Base-by-base conservation (phyloP, 192 early-diverging fungal genomes). In the Mortierella claussenii region DNA sequence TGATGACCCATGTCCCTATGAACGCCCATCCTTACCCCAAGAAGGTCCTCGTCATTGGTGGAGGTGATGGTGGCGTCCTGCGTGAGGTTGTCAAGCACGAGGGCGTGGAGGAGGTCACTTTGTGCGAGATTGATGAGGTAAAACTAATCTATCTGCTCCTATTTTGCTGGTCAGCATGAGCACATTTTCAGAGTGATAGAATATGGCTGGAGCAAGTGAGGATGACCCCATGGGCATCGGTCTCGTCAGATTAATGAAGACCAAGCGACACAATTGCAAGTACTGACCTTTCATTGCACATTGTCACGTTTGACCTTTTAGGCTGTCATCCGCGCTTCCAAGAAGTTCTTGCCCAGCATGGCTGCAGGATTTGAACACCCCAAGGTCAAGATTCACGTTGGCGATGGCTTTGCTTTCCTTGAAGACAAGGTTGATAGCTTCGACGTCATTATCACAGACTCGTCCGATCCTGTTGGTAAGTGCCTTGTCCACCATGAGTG, bases 371-470 rank as follows among this genome's bases (percentile, higher is more conserved):
- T 97, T 75, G 79, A 90, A 42, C 93, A 98, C 80, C 93, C 96
- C 69, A 99, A 98, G 85, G 95, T 97, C 66, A 92, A 89, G 48
- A 88, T 98, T 36, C 90, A 93, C 79, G 93, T 99, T 82, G 97
- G 95, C 55, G 98, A 99, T 74, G 98, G 98, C 7, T 97, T 99
- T 81, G 87, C 86, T 50, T 99, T 93, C 82, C 84, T 99, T 63
- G 87, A 92, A 82, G 90, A 93, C 82, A 92, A 97, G 83, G 82
- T 83, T 53, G 88, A 92, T 59, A 81, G 86, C 64, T 99, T 93
- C 82, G 98, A 99, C 78, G 94, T 98, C 32, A 99, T 99, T 79
- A 99, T 99, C 85, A 99, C 97, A 57, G 98, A 99, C 65, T 94
- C 94, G 30, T 98, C 96, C 11, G 98, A 99, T 69, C 98, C 98